Conservation (phyloP, 2,329 filamentous ascomycete species). For the Didymella arachidicola region DNA sequence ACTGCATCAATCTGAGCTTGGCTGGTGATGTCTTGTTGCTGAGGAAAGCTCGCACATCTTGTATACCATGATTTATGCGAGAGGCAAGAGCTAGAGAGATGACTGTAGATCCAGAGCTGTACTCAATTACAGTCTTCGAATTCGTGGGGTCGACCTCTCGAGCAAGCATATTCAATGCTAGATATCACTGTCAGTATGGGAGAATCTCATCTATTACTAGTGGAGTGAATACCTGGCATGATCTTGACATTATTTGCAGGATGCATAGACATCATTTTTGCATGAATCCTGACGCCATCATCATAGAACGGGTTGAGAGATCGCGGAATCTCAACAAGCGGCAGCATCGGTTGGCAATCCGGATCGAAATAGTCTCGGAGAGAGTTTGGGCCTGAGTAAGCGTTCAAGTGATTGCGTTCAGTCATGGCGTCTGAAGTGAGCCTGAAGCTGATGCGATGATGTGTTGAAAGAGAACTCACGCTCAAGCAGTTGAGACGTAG, state of each 20-base stretch:
- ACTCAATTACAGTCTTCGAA: slow-evolving; percentile 31
- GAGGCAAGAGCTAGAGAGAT: slow-evolving; percentile 33
- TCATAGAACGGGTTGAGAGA: slow-evolving; percentile 64
- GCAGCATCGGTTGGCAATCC: slow-evolving; percentile 64
- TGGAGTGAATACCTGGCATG: slow-evolving; percentile 59
- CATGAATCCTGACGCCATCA: slow-evolving; percentile 69
- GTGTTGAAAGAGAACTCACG: not conserved
- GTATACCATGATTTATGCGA: slow-evolving; percentile 30
- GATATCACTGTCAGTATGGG: not conserved
- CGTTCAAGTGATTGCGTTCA: slow-evolving; percentile 52
- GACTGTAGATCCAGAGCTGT: slow-evolving; percentile 34
- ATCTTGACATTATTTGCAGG: slow-evolving; percentile 72
- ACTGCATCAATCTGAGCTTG: slow-evolving; percentile 32
- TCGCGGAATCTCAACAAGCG: slow-evolving; percentile 67
- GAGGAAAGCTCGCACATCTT: slow-evolving; percentile 29
- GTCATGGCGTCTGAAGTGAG: slow-evolving; percentile 11
- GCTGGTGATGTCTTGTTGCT: slow-evolving; percentile 32
- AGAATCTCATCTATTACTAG: not conserved
- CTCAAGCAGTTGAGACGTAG: not conserved
- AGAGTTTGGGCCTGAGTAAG: slow-evolving; percentile 66
- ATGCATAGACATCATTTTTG: slow-evolving; percentile 71
- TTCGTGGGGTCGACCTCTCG: slow-evolving; percentile 24
- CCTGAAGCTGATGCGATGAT: not conserved
- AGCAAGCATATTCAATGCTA: slow-evolving; percentile 33
- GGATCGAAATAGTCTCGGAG: slow-evolving; percentile 67